A percentile compares a stretch with the other conserved stretches of the same genome.
These are phyloP conservation scores for Rosa rugosa DNA, from an alignment of 306 rosid species.

Conservation along the genomic window DNA sequence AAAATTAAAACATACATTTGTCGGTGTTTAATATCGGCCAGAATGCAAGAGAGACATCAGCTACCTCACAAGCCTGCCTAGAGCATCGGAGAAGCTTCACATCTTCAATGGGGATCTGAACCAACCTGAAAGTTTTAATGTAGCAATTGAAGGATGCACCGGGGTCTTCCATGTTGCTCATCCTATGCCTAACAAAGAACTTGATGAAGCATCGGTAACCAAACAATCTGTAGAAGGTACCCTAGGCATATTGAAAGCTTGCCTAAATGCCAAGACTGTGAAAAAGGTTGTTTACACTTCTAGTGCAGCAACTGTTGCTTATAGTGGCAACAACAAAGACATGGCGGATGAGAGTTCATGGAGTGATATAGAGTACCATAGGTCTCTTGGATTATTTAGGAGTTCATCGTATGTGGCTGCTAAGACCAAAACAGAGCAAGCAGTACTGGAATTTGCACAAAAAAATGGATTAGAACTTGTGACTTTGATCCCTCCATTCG, in stretches of 20 bases:
- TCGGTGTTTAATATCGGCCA: background rate
- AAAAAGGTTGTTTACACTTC: slow-evolving; percentile 63
- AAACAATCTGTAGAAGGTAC: slow-evolving; percentile 46
- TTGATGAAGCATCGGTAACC: slow-evolving; percentile 43
- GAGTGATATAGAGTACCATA: slow-evolving; percentile 40
- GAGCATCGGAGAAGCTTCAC: slow-evolving; percentile 49
- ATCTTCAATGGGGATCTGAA: slow-evolving; percentile 46
- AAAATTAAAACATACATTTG: no score
- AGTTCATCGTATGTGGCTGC: slow-evolving; percentile 26
- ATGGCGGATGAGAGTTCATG: slow-evolving; percentile 46
- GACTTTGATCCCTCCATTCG: slow-evolving; percentile 41
- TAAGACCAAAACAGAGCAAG: slow-evolving; percentile 54
- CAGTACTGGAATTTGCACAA: slow-evolving; percentile 48
- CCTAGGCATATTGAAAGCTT: slow-evolving; percentile 47
- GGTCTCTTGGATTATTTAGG: background rate
- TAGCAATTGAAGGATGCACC: slow-evolving; percentile 49
- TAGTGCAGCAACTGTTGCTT: slow-evolving; percentile 35
- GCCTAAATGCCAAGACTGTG: slow-evolving; percentile 36
- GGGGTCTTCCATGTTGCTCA: slow-evolving; percentile 61
- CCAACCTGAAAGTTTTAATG: slow-evolving; percentile 44
- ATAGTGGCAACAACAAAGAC: background rate
- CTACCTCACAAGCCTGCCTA: slow-evolving; percentile 45
- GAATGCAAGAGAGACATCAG: slow-evolving; percentile 35
- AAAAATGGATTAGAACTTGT: slow-evolving; percentile 51
- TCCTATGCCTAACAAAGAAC: slow-evolving; percentile 25